Evolutionary conservation across 2,329 filamentous ascomycete species (phyloP), one percentile per base, ranked within the genome.

Genomic region (Clarireedia sp.): DNA sequence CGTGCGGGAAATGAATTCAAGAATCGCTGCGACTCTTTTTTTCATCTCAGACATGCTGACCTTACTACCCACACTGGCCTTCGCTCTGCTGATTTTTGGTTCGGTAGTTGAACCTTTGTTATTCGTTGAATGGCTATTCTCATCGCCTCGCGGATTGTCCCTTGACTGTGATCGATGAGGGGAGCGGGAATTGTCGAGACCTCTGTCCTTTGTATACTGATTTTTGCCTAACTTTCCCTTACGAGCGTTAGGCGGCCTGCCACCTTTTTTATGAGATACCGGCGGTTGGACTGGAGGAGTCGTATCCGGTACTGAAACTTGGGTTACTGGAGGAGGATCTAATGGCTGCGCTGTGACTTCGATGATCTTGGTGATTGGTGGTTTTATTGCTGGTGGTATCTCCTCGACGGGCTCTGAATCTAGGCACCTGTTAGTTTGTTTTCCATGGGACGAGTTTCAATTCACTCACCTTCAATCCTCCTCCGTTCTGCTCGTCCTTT

Each of bases 21-120:
- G 78, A 67, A 96, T 95, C 19, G 82, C 87, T 3, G 87, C 82
- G 5, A 91, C 89, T 9, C 90, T 85, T 61, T 88, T 83, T 72
- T 88, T 89, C 82, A 95, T 90, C 67, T 96, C 90, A 57, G 85
- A 85, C 84, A 95, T 88, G 26, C 85, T 91, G 56, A 90, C 81
- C 69, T 88, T 90, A 62, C 74, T 73, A 50, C 71, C 67, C 38
- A 71, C 74, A 59, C 70, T 71, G 37, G 63, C 63, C 61, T 70
- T 71, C 23, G 62, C 60, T 60, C 63, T 65, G 23, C 56, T 61
- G 14, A 61, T 41, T 49, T 69, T 71, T 46, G 57, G 57, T 49
- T 68, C 70, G 62, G 62, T 68, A 48, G 72, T 64, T 68, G 70
- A 58, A 68, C 51, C 65, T 65, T 61, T 70, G 62, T 51, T 64